Conservation (phyloP, 2,329 filamentous ascomycete genomes). For the Chaetomium sp. region DNA sequence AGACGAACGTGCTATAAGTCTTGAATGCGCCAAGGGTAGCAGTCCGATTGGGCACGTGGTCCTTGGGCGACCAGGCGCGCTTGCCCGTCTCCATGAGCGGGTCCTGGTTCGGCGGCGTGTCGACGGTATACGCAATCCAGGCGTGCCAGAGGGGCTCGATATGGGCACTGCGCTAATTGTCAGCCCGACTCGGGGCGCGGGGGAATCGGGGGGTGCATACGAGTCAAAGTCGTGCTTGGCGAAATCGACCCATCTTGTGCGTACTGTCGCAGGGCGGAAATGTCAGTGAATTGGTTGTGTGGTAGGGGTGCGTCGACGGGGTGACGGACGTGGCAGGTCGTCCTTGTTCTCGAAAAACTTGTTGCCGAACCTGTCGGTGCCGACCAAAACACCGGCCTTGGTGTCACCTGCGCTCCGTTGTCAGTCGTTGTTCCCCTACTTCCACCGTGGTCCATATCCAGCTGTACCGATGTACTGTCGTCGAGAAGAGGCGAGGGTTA, state of each 20-base stretch:
- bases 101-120: conserved; percentile 81
- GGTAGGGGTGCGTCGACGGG: not conserved
- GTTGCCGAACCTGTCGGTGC: conserved; percentile 88
- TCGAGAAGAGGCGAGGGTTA: conserved; percentile 28
- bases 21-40: conserved; percentile 78
- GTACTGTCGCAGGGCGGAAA: conserved; percentile 58
- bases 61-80: conserved; percentile 74
- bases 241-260: conserved; percentile 97
- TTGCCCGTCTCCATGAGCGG: conserved; percentile 59
- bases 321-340: conserved; percentile 82
- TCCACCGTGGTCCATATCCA: not conserved
- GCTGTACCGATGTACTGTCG: conserved; percentile 59
- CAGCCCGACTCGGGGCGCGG: not conserved
- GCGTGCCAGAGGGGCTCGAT: conserved; percentile 98
- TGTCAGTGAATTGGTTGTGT: not conserved
- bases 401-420: conserved; percentile 72
- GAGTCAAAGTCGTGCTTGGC: conserved; percentile 82
- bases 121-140: conserved; percentile 93
- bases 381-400: conserved; percentile 86
- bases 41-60: conserved; percentile 74
- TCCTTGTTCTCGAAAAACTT: conserved; percentile 98
- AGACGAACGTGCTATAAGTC: conserved; percentile 89
- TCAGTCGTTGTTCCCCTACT: conserved; percentile 12
- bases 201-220: conserved; percentile 47
- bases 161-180: conserved; percentile 58